Conservation (phyloP, 2,329 filamentous ascomycete genomes). For the Colletotrichum sansevieriae region DNA sequence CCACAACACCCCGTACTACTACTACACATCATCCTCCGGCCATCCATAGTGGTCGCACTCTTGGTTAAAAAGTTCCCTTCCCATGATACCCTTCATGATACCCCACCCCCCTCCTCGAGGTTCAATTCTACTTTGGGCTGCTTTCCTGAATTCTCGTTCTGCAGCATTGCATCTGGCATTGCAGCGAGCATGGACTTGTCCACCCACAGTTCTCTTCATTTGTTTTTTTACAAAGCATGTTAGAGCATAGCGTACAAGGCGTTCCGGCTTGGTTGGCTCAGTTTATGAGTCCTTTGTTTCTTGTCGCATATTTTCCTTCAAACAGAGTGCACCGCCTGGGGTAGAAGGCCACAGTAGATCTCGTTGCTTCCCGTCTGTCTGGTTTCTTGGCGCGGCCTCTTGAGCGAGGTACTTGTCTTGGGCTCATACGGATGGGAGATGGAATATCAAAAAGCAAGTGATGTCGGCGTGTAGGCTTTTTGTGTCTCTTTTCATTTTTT, state of each 20-base stretch:
- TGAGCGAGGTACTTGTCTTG: constrained; percentile 27
- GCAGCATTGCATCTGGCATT: constrained; percentile 38
- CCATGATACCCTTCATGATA: constrained; percentile 46
- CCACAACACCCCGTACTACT: constrained; percentile 53
- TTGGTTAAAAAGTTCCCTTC: constrained; percentile 55
- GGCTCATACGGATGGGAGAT: constrained; percentile 35
- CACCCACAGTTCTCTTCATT: constrained; percentile 41
- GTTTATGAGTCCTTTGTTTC: constrained; percentile 40
- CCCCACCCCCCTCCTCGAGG: constrained; percentile 41
- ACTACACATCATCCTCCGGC: constrained; percentile 55
- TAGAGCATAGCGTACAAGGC: constrained; percentile 58
- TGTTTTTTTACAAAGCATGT: constrained; percentile 46
- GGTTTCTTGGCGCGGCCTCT: constrained; percentile 35
- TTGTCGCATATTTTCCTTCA: constrained; percentile 36
- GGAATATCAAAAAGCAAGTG: constrained; percentile 36
- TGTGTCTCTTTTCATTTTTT: constrained; percentile 12
- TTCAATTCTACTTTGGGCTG: constrained; percentile 39
- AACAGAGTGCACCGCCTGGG: constrained; percentile 33
- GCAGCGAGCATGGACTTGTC: constrained; percentile 37
- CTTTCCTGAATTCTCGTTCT: constrained; percentile 32
- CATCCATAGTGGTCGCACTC: constrained; percentile 66
- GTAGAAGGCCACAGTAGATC: constrained; percentile 39
- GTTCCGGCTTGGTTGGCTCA: constrained; percentile 47
- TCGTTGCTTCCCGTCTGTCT: constrained; percentile 37
- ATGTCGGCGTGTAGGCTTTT: constrained; percentile 31